A percentile compares a stretch with the other conserved stretches of the same genome.
Conservation (phyloP, 2,329 filamentous ascomycete genomes). For the Diaporthe velutina region DNA sequence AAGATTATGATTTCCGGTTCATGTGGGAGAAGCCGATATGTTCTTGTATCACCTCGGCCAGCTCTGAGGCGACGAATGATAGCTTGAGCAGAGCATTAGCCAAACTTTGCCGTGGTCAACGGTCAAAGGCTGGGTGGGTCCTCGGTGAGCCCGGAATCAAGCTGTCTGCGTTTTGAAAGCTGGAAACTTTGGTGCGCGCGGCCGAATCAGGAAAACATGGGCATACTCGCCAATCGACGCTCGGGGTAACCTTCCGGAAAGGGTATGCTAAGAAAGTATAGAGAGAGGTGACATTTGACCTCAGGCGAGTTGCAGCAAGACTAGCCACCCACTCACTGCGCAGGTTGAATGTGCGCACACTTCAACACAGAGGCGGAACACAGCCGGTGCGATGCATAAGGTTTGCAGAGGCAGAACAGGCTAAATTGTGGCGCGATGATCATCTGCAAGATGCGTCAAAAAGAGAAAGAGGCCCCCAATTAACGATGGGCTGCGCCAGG, state of each 20-base stretch:
- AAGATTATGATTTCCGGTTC: neutral
- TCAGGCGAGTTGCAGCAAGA: neutral
- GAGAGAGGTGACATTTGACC: neutral
- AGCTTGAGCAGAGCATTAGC: too few relatives aligned
- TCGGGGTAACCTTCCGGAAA: neutral
- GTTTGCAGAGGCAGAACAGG: neutral
- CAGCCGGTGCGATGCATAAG: slow-evolving; percentile 1
- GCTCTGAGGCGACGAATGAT: neutral
- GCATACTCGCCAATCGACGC: neutral
- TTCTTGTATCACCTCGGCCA: neutral
- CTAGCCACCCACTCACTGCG: neutral
- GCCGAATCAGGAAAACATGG: neutral
- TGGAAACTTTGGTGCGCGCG: neutral
- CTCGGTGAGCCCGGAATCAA: slow-evolving; percentile 8
- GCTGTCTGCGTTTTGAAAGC: neutral
- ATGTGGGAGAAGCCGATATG: neutral
- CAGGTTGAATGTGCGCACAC: neutral
- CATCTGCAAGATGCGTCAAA: slow-evolving; percentile 24
- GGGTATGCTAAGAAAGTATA: neutral
- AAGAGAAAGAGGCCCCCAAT: slow-evolving; percentile 7
- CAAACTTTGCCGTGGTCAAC: neutral
- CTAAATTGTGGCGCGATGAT: slow-evolving; percentile 11
- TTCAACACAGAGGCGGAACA: neutral
- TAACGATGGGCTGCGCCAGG: neutral
- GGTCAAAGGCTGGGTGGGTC: neutral